Evolutionary conservation across 495 filamentous ascomycete species (phyloP).

Genomic region (Aspergillus conjunctus): DNA sequence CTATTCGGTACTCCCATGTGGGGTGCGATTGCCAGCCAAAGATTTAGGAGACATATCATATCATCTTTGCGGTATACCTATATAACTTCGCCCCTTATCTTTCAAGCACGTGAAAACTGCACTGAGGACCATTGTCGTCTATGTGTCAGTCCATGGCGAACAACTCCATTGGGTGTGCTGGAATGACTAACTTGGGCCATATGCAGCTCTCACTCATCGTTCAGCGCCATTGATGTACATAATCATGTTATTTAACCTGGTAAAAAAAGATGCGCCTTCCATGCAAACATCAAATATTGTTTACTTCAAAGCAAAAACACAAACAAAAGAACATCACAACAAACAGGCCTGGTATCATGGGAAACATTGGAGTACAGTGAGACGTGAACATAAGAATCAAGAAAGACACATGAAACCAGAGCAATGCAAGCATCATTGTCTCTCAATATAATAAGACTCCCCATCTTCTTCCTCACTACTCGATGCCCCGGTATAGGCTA

Average conservation of each 20-base stretch:
- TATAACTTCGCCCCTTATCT: too few relatives aligned
- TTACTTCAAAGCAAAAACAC: background rate
- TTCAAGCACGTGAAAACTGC: too few relatives aligned
- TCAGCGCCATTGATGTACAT: slow-evolving; percentile 1
- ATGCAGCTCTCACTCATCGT: background rate
- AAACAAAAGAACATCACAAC: slow-evolving; percentile 1
- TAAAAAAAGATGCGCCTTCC: slow-evolving; percentile 6
- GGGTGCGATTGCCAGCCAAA: too few relatives aligned
- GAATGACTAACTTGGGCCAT: background rate
- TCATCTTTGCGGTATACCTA: too few relatives aligned
- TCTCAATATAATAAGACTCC: slow-evolving; percentile 36
- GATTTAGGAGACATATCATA: too few relatives aligned
- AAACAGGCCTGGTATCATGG: slow-evolving; percentile 28
- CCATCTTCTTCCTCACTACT: slow-evolving; percentile 42
- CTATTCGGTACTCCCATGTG: background rate
- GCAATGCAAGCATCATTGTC: slow-evolving; percentile 14
- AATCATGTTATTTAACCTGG: background rate
- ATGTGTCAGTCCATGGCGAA: background rate
- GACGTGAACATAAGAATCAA: slow-evolving; percentile 19
- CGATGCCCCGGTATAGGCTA: slow-evolving; percentile 37
- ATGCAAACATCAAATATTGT: background rate
- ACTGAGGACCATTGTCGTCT: too few relatives aligned
- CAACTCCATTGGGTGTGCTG: background rate
- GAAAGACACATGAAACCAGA: too few relatives aligned
- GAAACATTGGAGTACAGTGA: slow-evolving; percentile 13